Percentiles rank a stretch among this genome's conserved stretches.
Evolutionary conservation across 2,329 filamentous ascomycete genomes (phyloP).

Genomic region (Aspergillus thermomutatus): DNA sequence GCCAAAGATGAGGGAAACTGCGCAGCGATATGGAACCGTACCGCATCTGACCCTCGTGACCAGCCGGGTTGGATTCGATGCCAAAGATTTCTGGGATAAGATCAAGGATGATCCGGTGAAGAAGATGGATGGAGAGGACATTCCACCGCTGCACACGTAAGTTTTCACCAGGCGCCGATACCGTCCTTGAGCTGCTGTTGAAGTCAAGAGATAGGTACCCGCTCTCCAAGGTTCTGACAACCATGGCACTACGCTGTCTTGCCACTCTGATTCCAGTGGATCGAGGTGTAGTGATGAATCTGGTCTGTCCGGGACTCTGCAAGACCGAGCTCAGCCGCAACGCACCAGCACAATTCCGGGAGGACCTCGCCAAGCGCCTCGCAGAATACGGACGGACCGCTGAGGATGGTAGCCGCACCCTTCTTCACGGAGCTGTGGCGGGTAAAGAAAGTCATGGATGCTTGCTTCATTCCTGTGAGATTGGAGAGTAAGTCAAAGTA

Average conservation of each 20-base stretch:
- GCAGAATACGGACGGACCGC: constrained; percentile 20
- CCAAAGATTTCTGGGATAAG: constrained; percentile 11
- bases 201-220: constrained; percentile 24
- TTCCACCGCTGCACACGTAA: neutral
- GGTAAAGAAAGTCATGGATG: constrained; percentile 26
- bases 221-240: constrained; percentile 35
- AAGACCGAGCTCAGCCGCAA: constrained; percentile 23
- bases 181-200: neutral
- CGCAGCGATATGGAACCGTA: constrained; percentile 12
- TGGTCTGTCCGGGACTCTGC: constrained; percentile 30
- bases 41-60: constrained; percentile 19
- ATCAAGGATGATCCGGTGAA: constrained; percentile 20
- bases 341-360: constrained; percentile 21
- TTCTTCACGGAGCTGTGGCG: constrained; percentile 26
- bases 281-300: constrained; percentile 31
- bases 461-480: neutral
- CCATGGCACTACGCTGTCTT: constrained; percentile 28
- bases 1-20: constrained; percentile 22
- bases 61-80: constrained; percentile 16
- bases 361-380: constrained; percentile 12
- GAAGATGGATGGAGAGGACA: constrained; percentile 14
- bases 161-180: neutral
- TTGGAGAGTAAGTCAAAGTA: neutral
- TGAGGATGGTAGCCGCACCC: constrained; percentile 29
- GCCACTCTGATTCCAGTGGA: constrained; percentile 19